phyloP scores from a whole-genome alignment of 306 rosid species.

The Acacia melanoxylon region DNA sequence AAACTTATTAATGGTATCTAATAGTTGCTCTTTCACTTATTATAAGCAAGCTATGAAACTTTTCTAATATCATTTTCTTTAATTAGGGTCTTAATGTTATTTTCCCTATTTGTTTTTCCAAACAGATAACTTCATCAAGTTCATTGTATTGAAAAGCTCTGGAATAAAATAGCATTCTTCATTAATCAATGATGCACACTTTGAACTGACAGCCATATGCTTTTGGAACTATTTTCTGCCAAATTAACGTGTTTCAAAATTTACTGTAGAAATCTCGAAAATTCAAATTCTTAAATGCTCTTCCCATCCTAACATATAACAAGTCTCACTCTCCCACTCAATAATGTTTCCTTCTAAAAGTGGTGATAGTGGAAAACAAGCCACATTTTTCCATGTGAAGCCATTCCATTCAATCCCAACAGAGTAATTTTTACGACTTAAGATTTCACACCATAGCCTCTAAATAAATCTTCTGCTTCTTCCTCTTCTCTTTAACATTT shows the following conservation, averaged over 20 bases:
- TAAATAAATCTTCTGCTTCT: neutral
- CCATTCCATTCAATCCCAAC: conserved; percentile 17
- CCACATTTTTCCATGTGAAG: conserved; percentile 33
- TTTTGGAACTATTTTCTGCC: conserved; percentile 2
- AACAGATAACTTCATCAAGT: neutral
- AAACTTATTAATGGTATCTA: too few species aligned
- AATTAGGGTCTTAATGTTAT: too few species aligned
- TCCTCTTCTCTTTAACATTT: neutral
- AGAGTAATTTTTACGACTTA: neutral
- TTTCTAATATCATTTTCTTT: too few species aligned
- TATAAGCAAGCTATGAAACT: too few species aligned
- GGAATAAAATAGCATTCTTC: neutral
- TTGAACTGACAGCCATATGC: neutral
- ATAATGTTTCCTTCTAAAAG: neutral
- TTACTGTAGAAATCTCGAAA: neutral
- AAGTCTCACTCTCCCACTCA: neutral
- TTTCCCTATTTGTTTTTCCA: too few species aligned
- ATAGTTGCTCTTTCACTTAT: too few species aligned
- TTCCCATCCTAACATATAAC: neutral
- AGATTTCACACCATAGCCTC: conserved; percentile 20
- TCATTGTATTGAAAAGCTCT: neutral
- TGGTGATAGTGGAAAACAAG: conserved; percentile 30
- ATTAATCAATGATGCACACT: neutral
- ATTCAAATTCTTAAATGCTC: conserved; percentile 1
- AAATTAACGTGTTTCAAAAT: conserved; percentile 7